Conservation (phyloP, 2,329 filamentous ascomycete species). For the Exophiala mesophila region DNA sequence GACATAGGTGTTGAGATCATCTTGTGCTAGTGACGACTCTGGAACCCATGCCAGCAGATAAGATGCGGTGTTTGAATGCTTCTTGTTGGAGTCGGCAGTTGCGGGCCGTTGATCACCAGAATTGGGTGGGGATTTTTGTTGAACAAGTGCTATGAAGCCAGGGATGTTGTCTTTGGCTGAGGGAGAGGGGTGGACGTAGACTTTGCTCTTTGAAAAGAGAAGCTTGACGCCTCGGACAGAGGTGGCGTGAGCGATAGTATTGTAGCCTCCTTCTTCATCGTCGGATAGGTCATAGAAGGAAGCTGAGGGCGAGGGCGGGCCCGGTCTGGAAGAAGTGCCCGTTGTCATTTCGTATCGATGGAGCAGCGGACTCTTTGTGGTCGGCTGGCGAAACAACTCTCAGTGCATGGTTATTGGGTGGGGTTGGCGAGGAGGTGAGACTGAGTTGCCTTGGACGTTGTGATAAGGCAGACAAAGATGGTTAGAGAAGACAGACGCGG, state of each 20-base stretch:
- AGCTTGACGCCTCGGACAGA: constrained; percentile 84
- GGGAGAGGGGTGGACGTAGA: constrained; percentile 92
- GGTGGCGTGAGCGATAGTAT: constrained; percentile 78
- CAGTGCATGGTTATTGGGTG: too few relatives aligned
- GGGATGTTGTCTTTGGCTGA: constrained; percentile 93
- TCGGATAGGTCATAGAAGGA: constrained; percentile 96
- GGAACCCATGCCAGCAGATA: constrained; percentile 91
- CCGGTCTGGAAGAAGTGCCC: constrained; percentile 10
- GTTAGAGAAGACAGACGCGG: too few relatives aligned
- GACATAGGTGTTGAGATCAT: constrained; percentile 82
- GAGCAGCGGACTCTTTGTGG: too few relatives aligned
- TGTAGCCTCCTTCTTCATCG: constrained; percentile 91
- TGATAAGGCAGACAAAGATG: too few relatives aligned
- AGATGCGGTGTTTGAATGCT: constrained; percentile 51
- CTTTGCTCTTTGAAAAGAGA: constrained; percentile 95
- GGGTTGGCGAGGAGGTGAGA: too few relatives aligned
- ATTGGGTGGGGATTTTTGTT: constrained; percentile 61
- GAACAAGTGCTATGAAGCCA: constrained; percentile 86
- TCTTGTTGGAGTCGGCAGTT: constrained; percentile 40
- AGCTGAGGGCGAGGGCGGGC: constrained; percentile 65
- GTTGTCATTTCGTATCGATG: too few relatives aligned
- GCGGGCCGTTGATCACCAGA: constrained; percentile 33
- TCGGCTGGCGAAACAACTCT: too few relatives aligned
- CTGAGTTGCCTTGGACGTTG: too few relatives aligned
- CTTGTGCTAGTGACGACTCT: constrained; percentile 72